Percentiles rank a stretch among this genome's conserved stretches.
Conservation (phyloP, 352 stramenopile species). For the Pythium folliculosum region DNA sequence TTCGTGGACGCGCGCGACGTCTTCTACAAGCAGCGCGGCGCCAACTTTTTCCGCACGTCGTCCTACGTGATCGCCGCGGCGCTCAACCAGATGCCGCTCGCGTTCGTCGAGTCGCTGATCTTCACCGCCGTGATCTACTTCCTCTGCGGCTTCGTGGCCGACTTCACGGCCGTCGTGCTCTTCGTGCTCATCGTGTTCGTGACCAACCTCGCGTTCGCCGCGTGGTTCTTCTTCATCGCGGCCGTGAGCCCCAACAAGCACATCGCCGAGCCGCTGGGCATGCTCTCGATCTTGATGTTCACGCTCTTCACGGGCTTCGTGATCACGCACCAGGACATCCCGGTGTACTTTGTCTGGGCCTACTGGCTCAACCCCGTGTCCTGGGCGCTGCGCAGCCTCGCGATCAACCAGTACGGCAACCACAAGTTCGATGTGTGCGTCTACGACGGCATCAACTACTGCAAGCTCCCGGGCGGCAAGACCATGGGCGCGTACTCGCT, state of each 20-base stretch:
- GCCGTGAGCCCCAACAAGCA: conserved; percentile 28
- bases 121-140: conserved; percentile 77
- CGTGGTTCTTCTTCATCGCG: conserved; percentile 35
- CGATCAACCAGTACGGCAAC: conserved; percentile 33
- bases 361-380: conserved; percentile 48
- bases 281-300: conserved; percentile 33
- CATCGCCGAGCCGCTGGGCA: conserved; percentile 27
- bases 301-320: conserved; percentile 43
- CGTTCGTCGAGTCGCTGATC: conserved; percentile 49
- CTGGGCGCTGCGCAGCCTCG: conserved; percentile 33
- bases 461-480: conserved; percentile 1
- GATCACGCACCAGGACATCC: conserved; percentile 36
- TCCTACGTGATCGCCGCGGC: conserved; percentile 57
- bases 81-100: conserved; percentile 41
- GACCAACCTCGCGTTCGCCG: conserved; percentile 38
- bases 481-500: conserved; percentile 31
- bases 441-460: conserved; percentile 32
- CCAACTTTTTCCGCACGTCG: conserved; percentile 67
- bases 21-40: conserved; percentile 72
- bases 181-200: conserved; percentile 61
- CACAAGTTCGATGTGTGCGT: conserved; percentile 17
- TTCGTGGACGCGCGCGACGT: conserved; percentile 46
- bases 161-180: conserved; percentile 40
- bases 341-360: conserved; percentile 36
- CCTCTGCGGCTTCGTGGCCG: conserved; percentile 58